A percentile compares a stretch with the other conserved stretches of the same genome.
These are phyloP conservation scores for Tephrocybe rancida DNA, from an alignment of 768 basidiomycete genomes.

Conservation along the genomic window DNA sequence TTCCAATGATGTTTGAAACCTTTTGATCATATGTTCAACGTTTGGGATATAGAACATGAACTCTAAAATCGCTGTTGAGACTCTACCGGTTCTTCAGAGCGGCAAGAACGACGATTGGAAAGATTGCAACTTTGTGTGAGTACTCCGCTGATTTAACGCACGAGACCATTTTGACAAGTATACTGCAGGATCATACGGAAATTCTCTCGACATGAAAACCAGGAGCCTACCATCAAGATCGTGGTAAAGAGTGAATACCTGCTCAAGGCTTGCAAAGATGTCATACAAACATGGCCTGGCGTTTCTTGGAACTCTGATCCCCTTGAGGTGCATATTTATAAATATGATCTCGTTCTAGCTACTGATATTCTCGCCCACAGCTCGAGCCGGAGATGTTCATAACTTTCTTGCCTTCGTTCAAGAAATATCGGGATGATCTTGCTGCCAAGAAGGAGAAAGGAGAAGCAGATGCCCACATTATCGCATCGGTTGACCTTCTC, in stretches of 20 bases:
- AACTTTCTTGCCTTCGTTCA: conserved; percentile 48
- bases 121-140: conserved; percentile 56
- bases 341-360: neutral
- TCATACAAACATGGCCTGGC: conserved; percentile 60
- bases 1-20: neutral
- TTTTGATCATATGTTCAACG: neutral
- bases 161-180: neutral
- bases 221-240: conserved; percentile 48
- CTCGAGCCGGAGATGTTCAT: conserved; percentile 60
- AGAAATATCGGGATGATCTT: conserved; percentile 42
- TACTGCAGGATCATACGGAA: conserved; percentile 52
- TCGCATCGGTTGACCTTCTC: conserved; percentile 49
- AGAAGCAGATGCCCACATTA: conserved; percentile 39
- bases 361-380: conserved; percentile 25
- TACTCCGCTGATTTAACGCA: neutral
- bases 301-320: conserved; percentile 63
- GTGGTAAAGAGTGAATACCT: conserved; percentile 61
- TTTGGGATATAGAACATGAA: conserved; percentile 44
- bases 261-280: conserved; percentile 55
- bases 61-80: conserved; percentile 51
- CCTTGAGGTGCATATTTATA: conserved; percentile 41
- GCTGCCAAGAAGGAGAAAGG: conserved; percentile 35
- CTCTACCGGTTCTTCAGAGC: conserved; percentile 37
- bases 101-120: conserved; percentile 55
- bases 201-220: conserved; percentile 39